Conservation (phyloP, 768 basidiomycete genomes). For the Pleurotus ostreatus region DNA sequence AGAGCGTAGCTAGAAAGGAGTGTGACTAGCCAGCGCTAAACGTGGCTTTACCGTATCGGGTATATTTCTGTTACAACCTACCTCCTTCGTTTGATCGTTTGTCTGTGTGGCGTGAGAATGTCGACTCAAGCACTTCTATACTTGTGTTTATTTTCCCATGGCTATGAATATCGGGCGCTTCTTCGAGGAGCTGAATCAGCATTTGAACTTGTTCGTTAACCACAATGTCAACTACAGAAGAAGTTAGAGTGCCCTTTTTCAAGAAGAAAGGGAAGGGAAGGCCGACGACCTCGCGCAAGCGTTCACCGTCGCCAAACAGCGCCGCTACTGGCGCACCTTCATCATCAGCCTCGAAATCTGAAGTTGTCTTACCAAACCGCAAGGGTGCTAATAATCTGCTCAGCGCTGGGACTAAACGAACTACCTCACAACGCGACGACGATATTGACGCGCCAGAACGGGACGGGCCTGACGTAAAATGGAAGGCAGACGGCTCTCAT, state of each 20-base stretch:
- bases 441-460: slow-evolving; percentile 45
- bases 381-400: slow-evolving; percentile 68
- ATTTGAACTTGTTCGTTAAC: background rate
- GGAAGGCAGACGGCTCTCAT: slow-evolving; percentile 77
- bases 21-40: no score
- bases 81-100: no score
- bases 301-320: slow-evolving; percentile 58
- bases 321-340: background rate
- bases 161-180: background rate
- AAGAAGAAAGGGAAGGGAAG: slow-evolving; percentile 78
- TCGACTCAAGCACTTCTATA: background rate
- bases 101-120: no score
- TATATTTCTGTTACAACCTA: no score
- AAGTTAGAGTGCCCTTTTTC: slow-evolving; percentile 76
- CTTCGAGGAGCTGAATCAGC: background rate
- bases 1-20: no score
- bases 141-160: background rate
- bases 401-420: slow-evolving; percentile 46
- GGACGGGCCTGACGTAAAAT: slow-evolving; percentile 69
- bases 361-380: slow-evolving; percentile 76
- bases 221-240: slow-evolving; percentile 35
- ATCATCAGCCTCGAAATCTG: slow-evolving; percentile 48
- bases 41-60: no score
- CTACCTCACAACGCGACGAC: slow-evolving; percentile 62
- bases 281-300: slow-evolving; percentile 71